Conservation (phyloP, 2,329 filamentous ascomycete species). For the Claviceps sp. region DNA sequence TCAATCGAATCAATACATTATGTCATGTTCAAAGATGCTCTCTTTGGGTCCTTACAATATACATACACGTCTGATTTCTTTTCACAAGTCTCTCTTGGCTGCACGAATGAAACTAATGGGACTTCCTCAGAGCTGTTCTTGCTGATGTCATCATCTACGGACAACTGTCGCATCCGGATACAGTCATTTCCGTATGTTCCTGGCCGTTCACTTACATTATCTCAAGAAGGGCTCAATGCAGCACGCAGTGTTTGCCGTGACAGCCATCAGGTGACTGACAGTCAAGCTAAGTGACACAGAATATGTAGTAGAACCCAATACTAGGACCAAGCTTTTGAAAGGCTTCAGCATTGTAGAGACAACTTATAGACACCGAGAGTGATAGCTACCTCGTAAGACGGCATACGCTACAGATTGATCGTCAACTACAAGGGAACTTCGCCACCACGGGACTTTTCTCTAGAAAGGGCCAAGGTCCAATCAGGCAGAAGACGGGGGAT, state of each 20-base stretch:
- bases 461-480: too few relatives aligned
- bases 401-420: slow-evolving; percentile 42
- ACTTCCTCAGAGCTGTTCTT: background rate
- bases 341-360: slow-evolving; percentile 37
- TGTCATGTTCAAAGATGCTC: background rate
- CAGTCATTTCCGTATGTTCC: background rate
- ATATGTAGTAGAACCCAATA: slow-evolving; percentile 15
- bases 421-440: slow-evolving; percentile 31
- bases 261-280: background rate
- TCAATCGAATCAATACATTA: background rate
- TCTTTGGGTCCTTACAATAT: background rate
- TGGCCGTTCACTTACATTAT: background rate
- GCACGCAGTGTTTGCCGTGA: background rate
- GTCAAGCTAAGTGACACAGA: background rate
- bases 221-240: background rate
- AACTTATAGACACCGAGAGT: slow-evolving; percentile 42
- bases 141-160: background rate
- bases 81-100: background rate
- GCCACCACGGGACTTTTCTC: slow-evolving; percentile 21
- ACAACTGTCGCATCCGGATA: background rate
- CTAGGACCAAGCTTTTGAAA: slow-evolving; percentile 25
- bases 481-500: too few relatives aligned
- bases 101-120: background rate
- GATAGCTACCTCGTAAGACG: slow-evolving; percentile 43
- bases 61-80: background rate